Evolutionary conservation across 495 filamentous ascomycete genomes (phyloP).

Genomic region (Letharia lupina): DNA sequence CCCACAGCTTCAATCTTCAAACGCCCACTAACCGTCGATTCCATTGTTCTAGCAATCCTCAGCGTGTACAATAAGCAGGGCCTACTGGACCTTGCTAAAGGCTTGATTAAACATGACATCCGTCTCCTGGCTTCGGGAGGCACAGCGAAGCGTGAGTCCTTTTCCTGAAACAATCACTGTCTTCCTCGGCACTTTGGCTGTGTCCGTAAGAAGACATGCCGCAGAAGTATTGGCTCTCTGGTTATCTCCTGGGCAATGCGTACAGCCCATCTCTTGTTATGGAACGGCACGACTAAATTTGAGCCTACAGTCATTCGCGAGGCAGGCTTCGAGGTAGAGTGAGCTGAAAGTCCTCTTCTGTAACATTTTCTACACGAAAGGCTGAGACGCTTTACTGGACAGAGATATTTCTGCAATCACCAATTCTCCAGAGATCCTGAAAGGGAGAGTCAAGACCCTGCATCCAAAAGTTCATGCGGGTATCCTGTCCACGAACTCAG

Average conservation of each 20-base stretch:
- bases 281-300: neutral
- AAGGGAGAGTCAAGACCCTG: conserved; percentile 92
- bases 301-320: conserved; percentile 63
- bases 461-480: conserved; percentile 90
- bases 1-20: neutral
- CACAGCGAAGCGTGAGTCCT: conserved; percentile 49
- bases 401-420: conserved; percentile 91
- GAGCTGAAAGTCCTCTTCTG: conserved; percentile 30
- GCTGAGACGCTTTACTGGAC: conserved; percentile 5
- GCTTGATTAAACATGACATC: conserved; percentile 81
- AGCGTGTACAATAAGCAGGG: conserved; percentile 99
- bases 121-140: conserved; percentile 89
- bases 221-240: neutral
- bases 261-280: neutral
- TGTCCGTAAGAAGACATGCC: neutral
- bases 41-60: conserved; percentile 64
- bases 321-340: conserved; percentile 89
- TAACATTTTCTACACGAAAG: neutral
- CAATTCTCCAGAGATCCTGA: conserved; percentile 96
- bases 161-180: neutral
- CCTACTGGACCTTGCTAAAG: conserved; percentile 90
- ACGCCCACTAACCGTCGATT: neutral
- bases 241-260: no score
- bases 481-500: conserved; percentile 87
- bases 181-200: neutral